These are phyloP conservation scores for Didymella glomerata DNA, from an alignment of 2,329 filamentous ascomycete genomes.

Conservation along the genomic window DNA sequence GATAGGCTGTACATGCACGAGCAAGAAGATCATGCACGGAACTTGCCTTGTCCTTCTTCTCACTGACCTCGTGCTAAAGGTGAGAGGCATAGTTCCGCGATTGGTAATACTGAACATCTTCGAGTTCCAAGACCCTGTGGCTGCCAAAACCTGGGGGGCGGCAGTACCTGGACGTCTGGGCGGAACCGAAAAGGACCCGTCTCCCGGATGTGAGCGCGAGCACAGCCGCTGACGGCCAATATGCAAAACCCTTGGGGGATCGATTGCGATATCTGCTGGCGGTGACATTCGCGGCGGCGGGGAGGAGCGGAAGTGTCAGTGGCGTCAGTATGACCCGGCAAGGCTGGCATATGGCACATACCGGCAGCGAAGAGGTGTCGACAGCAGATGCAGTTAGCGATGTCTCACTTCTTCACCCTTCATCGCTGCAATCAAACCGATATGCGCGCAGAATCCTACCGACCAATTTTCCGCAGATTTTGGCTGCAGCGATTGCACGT, in stretches of 20 bases:
- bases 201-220: conserved; percentile 10
- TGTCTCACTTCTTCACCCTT: conserved; percentile 13
- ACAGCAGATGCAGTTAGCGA: conserved; percentile 10
- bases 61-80: conserved; percentile 4
- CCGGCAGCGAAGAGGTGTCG: conserved; percentile 8
- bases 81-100: not conserved
- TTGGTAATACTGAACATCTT: conserved; percentile 8
- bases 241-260: not conserved
- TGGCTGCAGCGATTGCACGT: conserved; percentile 11
- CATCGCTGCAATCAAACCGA: conserved; percentile 17
- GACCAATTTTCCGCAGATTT: conserved; percentile 16
- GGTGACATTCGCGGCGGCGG: conserved; percentile 21
- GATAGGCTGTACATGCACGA: not conserved
- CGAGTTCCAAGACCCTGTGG: conserved; percentile 5
- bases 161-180: conserved; percentile 10
- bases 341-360: conserved; percentile 22
- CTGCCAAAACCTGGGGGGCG: conserved; percentile 17
- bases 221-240: conserved; percentile 9
- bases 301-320: conserved; percentile 20
- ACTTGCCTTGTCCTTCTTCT: not conserved
- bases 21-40: conserved; percentile 1
- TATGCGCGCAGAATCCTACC: conserved; percentile 19
- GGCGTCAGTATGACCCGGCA: conserved; percentile 12
- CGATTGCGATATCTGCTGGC: conserved; percentile 11
- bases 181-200: conserved; percentile 15